phyloP scores from a whole-genome alignment of 2,329 filamentous ascomycete genomes.

The Cladophialophora carrionii region DNA sequence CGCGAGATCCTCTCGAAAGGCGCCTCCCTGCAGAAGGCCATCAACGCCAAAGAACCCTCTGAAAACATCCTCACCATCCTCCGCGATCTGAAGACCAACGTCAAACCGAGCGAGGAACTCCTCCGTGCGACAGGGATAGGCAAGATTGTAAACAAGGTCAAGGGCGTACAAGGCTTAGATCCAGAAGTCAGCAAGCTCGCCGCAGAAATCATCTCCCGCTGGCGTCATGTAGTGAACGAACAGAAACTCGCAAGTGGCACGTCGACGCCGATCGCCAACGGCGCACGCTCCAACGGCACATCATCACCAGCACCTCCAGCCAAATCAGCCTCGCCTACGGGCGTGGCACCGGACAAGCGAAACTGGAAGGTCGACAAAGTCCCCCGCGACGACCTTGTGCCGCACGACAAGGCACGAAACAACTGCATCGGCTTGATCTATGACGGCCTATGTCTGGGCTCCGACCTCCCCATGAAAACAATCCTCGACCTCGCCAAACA shows the following conservation, averaged over 20 bases:
- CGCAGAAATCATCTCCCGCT: constrained; percentile 81
- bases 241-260: constrained; percentile 41
- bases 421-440: constrained; percentile 89
- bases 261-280: constrained; percentile 43
- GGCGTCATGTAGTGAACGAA: constrained; percentile 76
- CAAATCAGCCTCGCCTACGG: constrained; percentile 50
- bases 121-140: constrained; percentile 90
- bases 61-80: constrained; percentile 73
- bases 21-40: constrained; percentile 78
- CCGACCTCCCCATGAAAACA: constrained; percentile 60
- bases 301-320: constrained; percentile 53
- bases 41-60: constrained; percentile 72
- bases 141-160: constrained; percentile 82
- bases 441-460: constrained; percentile 81
- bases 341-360: constrained; percentile 71
- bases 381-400: constrained; percentile 66
- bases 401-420: constrained; percentile 73
- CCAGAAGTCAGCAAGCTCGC: constrained; percentile 72
- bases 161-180: constrained; percentile 71
- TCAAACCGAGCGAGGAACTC: constrained; percentile 84
- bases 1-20: constrained; percentile 78
- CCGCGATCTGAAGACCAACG: constrained; percentile 75
- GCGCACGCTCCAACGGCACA: constrained; percentile 54
- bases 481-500: constrained; percentile 69
- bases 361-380: constrained; percentile 73